phyloP scores from a whole-genome alignment of 306 rosid species.

The Vigna hirtella region DNA sequence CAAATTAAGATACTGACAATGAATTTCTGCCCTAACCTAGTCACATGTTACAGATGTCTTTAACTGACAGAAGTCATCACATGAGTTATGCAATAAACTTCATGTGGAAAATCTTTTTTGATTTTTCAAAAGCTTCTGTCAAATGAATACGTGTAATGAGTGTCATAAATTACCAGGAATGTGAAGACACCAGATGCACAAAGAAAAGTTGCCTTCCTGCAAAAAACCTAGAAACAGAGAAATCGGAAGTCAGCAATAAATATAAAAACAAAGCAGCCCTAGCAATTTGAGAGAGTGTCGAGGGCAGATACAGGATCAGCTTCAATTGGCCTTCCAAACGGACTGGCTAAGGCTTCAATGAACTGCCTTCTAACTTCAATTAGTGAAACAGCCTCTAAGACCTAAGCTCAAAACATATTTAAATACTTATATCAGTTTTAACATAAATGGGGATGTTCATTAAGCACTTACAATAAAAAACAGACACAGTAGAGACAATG shows the following conservation, averaged over 20 bases:
- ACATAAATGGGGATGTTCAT: conserved; percentile 16
- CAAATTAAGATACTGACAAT: neutral
- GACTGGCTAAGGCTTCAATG: conserved; percentile 78
- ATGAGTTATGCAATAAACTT: neutral
- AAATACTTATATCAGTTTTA: conserved; percentile 22
- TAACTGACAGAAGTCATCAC: conserved; percentile 9
- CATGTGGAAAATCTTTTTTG: neutral
- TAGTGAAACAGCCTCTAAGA: conserved; percentile 78
- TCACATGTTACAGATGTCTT: conserved; percentile 9
- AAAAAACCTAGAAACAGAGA: conserved; percentile 69
- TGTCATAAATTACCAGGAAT: conserved; percentile 71
- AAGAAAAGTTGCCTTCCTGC: conserved; percentile 86
- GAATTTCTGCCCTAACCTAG: conserved; percentile 25
- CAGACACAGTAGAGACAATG: conserved; percentile 17
- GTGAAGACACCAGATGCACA: conserved; percentile 68
- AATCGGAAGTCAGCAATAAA: conserved; percentile 40
- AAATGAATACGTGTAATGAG: conserved; percentile 5
- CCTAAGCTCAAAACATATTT: conserved; percentile 51
- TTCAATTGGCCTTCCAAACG: conserved; percentile 88
- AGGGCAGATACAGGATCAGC: conserved; percentile 80
- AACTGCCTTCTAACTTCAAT: conserved; percentile 82
- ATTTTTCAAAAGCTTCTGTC: conserved; percentile 33
- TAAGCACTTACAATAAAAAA: conserved; percentile 7
- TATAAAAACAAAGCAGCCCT: conserved; percentile 32
- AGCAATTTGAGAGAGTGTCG: conserved; percentile 23